Evolutionary conservation across 2,329 filamentous ascomycete species (phyloP), one percentile per base, ranked within the genome.

Genomic region (Cercospora brassicicola): DNA sequence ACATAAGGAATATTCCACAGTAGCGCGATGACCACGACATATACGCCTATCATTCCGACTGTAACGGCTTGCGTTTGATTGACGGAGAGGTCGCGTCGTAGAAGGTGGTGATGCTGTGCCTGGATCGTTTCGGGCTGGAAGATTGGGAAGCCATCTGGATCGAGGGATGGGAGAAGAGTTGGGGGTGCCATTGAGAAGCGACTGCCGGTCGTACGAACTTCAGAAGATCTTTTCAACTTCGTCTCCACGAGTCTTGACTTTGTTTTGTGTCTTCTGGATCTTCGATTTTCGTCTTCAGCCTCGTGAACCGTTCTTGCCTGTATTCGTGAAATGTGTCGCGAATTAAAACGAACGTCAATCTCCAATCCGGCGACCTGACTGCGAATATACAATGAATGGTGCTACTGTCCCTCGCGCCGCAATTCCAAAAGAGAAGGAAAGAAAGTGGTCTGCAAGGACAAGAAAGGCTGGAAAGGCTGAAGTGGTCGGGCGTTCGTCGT

Each of bases 1-100:
- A 94, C 80, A 78, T 92, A 92, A 0, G 91, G 91, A 1, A 93
- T 78, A 79, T 93, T 93, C 91, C 91, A 94, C 3, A 94, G 82
- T 51, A 94, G 83, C 4, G 90, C 90, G 71, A 94, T 94, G 57
- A 85, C 84, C 18, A 92, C 90, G 2, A 90, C 85, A 79, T 93
- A 93, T 39, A 84, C 89, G 8, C 80, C 89, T 73, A 93, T 91
- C 48, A 92, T 82, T 8, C 90, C 90, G 28, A 93, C 81, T 0
- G 91, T 93, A 9, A 92, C 85, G 63, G 84, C 84, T 74, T 93
- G 91, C 2, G 90, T 90, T 75, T 88, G 85, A 71, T 88, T 90
- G 51, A 89, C 87, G 28, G 82, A 82, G 10, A 91, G 81, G 62
- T 84, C 84, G 65, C 89, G 86, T 66, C 81, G 82, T 20, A 80